Evolutionary conservation across 163 green algal species (phyloP).

Genomic region (Coccomyxa subellipsoidea): DNA sequence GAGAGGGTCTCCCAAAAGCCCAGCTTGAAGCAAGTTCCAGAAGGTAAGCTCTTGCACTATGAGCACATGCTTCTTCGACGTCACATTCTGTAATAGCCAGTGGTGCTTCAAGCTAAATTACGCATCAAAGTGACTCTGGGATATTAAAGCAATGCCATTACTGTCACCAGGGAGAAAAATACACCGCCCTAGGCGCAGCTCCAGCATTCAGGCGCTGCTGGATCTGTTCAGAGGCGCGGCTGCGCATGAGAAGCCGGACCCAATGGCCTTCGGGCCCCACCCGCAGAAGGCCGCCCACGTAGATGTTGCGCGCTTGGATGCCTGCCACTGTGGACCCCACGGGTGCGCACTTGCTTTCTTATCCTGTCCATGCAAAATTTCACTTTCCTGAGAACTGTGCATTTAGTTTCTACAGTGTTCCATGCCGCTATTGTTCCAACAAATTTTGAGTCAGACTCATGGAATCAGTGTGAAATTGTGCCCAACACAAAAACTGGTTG

Average conservation of each 20-base stretch:
- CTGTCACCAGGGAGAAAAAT: no score
- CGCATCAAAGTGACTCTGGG: no score
- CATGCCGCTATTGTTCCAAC: background rate
- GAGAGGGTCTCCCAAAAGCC: background rate
- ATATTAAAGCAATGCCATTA: no score
- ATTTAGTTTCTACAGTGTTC: background rate
- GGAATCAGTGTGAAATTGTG: background rate
- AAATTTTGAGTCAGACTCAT: background rate
- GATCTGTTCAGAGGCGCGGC: background rate
- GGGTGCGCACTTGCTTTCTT: conserved; percentile 10
- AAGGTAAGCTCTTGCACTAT: background rate
- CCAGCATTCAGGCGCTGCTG: background rate
- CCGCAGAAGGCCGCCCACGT: conserved; percentile 4
- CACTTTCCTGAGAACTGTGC: background rate
- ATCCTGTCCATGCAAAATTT: background rate
- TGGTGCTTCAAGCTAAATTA: no score
- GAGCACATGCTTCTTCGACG: background rate
- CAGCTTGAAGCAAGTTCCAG: background rate
- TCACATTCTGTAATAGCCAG: background rate
- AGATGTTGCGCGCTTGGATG: conserved; percentile 31
- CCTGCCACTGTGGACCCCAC: conserved; percentile 35
- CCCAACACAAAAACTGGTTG: background rate
- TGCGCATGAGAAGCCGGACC: background rate
- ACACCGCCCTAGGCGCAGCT: background rate
- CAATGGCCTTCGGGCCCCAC: background rate